Evolutionary conservation across 108 stramenopile species (phyloP).

Genomic region (Pseudonitzschia delicatissima): DNA sequence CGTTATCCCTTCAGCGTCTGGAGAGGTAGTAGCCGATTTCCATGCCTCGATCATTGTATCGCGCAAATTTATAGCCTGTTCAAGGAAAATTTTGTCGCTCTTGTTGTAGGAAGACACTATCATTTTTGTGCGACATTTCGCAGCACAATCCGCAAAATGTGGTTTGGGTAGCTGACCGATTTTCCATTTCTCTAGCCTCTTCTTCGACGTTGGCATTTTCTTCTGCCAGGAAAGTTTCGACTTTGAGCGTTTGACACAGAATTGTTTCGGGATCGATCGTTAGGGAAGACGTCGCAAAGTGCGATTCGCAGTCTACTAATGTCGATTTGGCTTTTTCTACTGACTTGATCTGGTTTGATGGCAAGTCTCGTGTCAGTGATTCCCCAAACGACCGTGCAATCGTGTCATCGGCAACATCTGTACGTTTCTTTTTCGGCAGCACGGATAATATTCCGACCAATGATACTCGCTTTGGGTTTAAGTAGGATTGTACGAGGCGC

Average conservation of each 20-base stretch:
- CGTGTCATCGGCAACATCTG: neutral
- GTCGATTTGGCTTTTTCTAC: neutral
- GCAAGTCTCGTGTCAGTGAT: neutral
- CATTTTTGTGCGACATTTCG: neutral
- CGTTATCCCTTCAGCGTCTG: neutral
- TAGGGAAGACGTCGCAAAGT: neutral
- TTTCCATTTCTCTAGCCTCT: slow-evolving; percentile 12
- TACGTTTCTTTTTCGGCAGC: neutral
- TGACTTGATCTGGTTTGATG: neutral
- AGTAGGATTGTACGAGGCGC: slow-evolving; percentile 36
- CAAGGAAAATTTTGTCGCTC: neutral
- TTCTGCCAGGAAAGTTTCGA: slow-evolving; percentile 19
- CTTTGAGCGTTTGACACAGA: neutral
- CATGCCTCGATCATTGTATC: slow-evolving; percentile 2
- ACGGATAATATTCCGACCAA: neutral
- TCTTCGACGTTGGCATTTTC: slow-evolving; percentile 28
- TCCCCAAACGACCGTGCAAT: slow-evolving; percentile 20
- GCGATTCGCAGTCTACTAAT: neutral
- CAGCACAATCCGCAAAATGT: neutral
- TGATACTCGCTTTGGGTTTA: slow-evolving; percentile 26
- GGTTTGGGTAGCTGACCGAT: neutral
- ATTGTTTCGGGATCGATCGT: neutral
- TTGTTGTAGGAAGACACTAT: neutral
- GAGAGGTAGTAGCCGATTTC: neutral
- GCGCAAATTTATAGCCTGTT: slow-evolving; percentile 1